A percentile compares a stretch with the other conserved stretches of the same genome.
These are phyloP conservation scores for Thelonectria rubi DNA, from an alignment of 2,329 filamentous ascomycete species.

Conservation along the genomic window DNA sequence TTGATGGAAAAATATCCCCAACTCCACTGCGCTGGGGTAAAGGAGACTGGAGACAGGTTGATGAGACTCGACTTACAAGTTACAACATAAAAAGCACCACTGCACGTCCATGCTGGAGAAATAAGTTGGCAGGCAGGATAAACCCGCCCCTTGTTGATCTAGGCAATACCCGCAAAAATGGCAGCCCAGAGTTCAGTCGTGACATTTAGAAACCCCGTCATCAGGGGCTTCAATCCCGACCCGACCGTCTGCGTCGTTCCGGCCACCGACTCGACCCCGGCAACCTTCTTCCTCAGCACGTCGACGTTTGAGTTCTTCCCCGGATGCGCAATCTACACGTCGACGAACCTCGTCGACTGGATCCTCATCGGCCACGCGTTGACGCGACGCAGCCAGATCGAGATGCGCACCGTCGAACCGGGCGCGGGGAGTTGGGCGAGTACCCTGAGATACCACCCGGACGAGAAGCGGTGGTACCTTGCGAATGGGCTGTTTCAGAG, in stretches of 20 bases:
- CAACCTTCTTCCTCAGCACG: conserved; percentile 65
- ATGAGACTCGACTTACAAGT: background rate
- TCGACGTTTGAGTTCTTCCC: conserved; percentile 72
- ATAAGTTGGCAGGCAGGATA: background rate
- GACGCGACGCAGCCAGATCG: conserved; percentile 59
- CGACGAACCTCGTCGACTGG: conserved; percentile 62
- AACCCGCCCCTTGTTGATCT: too few species aligned
- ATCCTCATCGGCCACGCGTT: conserved; percentile 62
- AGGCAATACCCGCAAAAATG: conserved; percentile 18
- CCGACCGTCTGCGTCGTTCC: conserved; percentile 58
- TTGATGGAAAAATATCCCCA: conserved; percentile 3
- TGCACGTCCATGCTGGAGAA: too few species aligned
- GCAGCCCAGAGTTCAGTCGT: background rate
- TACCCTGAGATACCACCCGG: conserved; percentile 55
- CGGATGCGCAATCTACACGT: conserved; percentile 68
- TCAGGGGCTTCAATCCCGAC: conserved; percentile 70
- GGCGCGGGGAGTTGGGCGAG: conserved; percentile 60
- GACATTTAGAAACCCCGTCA: conserved; percentile 60
- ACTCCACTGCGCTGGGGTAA: background rate
- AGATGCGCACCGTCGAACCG: conserved; percentile 61
- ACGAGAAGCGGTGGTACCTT: conserved; percentile 55
- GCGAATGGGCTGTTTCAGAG: conserved; percentile 56
- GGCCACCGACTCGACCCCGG: conserved; percentile 40
- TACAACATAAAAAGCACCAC: background rate
- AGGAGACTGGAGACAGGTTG: background rate